These are phyloP conservation scores for Buddleja alternifolia DNA, from an alignment of 257 asterid genomes.

Conservation along the genomic window DNA sequence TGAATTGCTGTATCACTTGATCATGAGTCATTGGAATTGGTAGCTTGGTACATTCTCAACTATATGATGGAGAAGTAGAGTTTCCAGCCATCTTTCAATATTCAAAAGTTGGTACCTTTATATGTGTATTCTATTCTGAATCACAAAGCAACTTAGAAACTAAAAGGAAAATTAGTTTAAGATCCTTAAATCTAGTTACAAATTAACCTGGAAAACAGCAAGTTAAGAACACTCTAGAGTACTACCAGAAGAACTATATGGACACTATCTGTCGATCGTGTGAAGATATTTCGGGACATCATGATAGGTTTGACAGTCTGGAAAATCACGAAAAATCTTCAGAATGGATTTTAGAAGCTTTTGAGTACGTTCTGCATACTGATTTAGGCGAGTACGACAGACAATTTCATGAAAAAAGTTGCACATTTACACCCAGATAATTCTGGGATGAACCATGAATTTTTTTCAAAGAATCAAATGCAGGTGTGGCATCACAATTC, in stretches of 20 bases:
- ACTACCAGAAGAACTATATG: not conserved
- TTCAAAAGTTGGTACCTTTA: not conserved
- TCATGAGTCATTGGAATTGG: not conserved
- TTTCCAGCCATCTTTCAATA: not conserved
- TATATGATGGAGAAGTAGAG: not conserved
- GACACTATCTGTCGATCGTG: not conserved
- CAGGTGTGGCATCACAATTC: no score
- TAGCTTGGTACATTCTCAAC: slow-evolving; percentile 13
- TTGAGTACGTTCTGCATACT: slow-evolving; percentile 6
- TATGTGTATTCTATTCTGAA: not conserved
- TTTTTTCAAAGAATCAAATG: no score
- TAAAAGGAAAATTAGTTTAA: not conserved
- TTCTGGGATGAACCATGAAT: no score
- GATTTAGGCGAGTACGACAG: not conserved
- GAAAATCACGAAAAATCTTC: slow-evolving; percentile 1
- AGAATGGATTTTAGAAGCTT: slow-evolving; percentile 14
- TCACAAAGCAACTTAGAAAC: not conserved
- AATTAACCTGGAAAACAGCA: not conserved
- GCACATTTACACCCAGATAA: no score
- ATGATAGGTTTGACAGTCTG: slow-evolving; percentile 13
- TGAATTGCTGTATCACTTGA: not conserved
- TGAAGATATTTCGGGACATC: not conserved
- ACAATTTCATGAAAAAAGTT: no score
- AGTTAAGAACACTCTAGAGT: not conserved
- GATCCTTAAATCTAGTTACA: not conserved